A percentile compares a stretch with the other conserved stretches of the same genome.
Evolutionary conservation across 768 basidiomycete genomes (phyloP).

Genomic region (Termitomyces sp.): DNA sequence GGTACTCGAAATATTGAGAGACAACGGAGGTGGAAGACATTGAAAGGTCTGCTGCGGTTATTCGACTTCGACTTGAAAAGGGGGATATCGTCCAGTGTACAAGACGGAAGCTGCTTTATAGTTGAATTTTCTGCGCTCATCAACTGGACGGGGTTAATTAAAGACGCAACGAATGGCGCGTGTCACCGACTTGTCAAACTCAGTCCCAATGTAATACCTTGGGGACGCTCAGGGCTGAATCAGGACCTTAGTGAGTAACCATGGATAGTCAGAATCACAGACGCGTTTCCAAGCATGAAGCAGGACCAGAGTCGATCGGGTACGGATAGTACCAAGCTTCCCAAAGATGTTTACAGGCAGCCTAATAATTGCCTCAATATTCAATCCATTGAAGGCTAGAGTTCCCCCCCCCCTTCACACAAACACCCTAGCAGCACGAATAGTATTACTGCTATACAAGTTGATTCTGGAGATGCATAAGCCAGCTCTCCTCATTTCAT

Average conservation of each 20-base stretch:
- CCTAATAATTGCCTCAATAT: not conserved
- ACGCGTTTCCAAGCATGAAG: not conserved
- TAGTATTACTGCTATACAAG: not conserved
- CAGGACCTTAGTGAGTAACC: not conserved
- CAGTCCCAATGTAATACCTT: not conserved
- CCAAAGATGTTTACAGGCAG: not conserved
- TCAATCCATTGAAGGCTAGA: not conserved
- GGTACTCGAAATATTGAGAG: slow-evolving; percentile 4
- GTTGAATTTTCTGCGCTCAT: not conserved
- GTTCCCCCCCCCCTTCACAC: too few relatives aligned
- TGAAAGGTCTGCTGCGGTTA: not conserved
- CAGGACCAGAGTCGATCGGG: slow-evolving; percentile 1
- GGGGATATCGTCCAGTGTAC: not conserved
- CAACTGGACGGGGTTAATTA: not conserved
- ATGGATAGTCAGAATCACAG: not conserved
- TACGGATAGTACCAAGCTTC: not conserved
- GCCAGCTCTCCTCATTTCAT: not conserved
- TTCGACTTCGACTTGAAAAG: not conserved
- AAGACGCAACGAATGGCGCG: not conserved
- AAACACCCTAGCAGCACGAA: not conserved
- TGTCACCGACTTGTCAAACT: not conserved
- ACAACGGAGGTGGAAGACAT: slow-evolving; percentile 5
- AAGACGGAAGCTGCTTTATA: not conserved
- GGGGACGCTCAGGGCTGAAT: not conserved
- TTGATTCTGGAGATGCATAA: not conserved